phyloP scores from a whole-genome alignment of 2,329 filamentous ascomycete species.

The Teratosphaeria epicoccoides region DNA sequence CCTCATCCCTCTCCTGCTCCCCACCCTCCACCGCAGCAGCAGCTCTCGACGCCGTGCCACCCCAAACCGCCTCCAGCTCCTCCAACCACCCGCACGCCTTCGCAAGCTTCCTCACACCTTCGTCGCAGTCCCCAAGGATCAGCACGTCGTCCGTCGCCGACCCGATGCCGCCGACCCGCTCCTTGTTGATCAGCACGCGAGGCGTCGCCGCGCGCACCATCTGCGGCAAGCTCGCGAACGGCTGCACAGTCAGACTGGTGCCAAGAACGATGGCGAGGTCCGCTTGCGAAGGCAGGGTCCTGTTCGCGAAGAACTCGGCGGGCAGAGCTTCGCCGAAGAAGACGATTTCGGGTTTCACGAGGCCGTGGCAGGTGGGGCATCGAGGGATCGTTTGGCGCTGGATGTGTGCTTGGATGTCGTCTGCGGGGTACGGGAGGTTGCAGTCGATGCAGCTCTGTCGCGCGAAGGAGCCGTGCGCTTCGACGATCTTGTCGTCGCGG shows the following conservation, averaged over 20 bases:
- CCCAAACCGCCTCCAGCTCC: conserved; percentile 71
- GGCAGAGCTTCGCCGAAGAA: conserved; percentile 79
- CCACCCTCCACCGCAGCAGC: conserved; percentile 33
- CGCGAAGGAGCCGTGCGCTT: conserved; percentile 93
- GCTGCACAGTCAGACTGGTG: conserved; percentile 77
- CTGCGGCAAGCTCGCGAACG: conserved; percentile 72
- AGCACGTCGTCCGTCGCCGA: conserved; percentile 73
- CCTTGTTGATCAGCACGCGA: conserved; percentile 76
- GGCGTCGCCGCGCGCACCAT: conserved; percentile 54
- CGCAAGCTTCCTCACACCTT: conserved; percentile 67
- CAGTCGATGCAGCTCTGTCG: conserved; percentile 87
- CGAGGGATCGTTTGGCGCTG: conserved; percentile 56
- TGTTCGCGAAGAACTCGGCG: conserved; percentile 51
- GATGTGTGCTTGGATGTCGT: conserved; percentile 63
- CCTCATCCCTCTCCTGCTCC: conserved; percentile 42
- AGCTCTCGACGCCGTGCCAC: conserved; percentile 50
- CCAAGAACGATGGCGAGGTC: conserved; percentile 80
- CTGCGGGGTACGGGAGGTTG: conserved; percentile 57
- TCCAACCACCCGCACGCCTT: conserved; percentile 72
- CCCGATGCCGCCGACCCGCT: conserved; percentile 71
- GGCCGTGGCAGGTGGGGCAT: conserved; percentile 60
- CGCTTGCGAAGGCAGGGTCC: conserved; percentile 47
- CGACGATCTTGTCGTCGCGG: conserved; percentile 68
- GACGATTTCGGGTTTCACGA: conserved; percentile 90
- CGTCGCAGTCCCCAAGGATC: conserved; percentile 71